Evolutionary conservation across 129 eudicot species (phyloP), one percentile per base, ranked within the genome.

Genomic region (Tagetes patula): DNA sequence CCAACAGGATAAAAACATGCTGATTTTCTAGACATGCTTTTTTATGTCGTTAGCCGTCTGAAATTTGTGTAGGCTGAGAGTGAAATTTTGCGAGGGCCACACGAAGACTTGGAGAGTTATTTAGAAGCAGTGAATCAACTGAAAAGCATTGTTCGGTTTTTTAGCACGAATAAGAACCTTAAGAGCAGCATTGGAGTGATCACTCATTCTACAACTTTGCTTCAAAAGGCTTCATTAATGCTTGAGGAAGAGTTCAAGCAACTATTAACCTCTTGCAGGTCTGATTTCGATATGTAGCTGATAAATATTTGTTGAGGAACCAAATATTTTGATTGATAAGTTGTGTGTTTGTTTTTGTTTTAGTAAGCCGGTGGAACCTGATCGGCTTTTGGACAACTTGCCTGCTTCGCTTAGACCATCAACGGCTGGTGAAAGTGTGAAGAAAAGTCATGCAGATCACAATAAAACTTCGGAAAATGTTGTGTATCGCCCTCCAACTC

Each of bases 301-400:
- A 50, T 10, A 5, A 62, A 43, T 12, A 6, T 31, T 58, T 0
- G 65, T 32, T 31, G 65, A 31, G 65, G n/a, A 58, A 8, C 34
- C 40, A 32, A 32, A 9, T 31, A 1, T 58, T 58, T 63, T 38
- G 33, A 40, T 63, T 63, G 9, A 63, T 63, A 64, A 27, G 52
- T 75, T 36, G 30, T 60, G 69, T 41, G 62, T 65, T 74, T 47
- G 71, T 61, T 71, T 79, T 50, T 61, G 36, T 84, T 74, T 76
- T 85, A 93, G 96, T 84, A 93, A 93, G 81, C 92, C 96, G 46
- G 82, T 93, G 50, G 98, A 93, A 78, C 92, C 98, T 50, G 98
- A 93, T 83, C 82, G 85, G 40, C 95, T 93, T 38, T 82, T 85
- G 58, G 92, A 89, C 34, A 79, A 96, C 84, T 85, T 93, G 8